phyloP scores from a whole-genome alignment of 2,329 filamentous ascomycete species.

The Berkeleyomyces rouxiae region DNA sequence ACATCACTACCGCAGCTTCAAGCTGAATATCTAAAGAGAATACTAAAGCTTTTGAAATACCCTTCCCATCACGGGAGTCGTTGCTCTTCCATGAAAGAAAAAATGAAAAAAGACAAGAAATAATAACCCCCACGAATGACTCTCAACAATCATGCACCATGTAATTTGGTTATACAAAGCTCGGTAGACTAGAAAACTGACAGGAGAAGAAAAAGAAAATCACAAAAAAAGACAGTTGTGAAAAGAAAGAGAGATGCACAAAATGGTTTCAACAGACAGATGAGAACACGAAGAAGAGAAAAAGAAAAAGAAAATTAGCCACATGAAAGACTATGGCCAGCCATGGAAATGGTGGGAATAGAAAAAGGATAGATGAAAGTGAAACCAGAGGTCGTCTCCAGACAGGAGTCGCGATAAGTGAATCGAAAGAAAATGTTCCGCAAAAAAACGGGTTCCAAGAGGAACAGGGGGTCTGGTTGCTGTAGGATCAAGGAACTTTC shows the following conservation, averaged over 20 bases:
- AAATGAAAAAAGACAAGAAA: not conserved
- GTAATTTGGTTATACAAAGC: not conserved
- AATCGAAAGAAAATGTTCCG: not conserved
- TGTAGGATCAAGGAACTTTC: not conserved
- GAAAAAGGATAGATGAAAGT: not conserved
- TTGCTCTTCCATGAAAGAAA: not conserved
- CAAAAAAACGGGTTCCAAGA: not conserved
- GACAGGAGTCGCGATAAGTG: not conserved
- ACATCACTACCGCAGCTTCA: not conserved
- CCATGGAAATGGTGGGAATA: not conserved
- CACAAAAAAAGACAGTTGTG: not conserved
- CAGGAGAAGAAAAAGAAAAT: not conserved
- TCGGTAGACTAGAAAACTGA: not conserved
- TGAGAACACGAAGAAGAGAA: not conserved
- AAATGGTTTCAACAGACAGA: not conserved
- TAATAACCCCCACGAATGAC: not conserved
- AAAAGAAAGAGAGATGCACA: not conserved
- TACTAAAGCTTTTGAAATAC: slow-evolving; percentile 1
- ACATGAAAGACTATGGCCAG: not conserved
- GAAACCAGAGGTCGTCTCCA: not conserved
- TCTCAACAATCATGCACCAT: not conserved
- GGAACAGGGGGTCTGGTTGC: not conserved
- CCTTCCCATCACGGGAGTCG: not conserved
- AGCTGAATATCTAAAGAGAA: not conserved
- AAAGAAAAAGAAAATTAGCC: not conserved